These are phyloP conservation scores for Aethionema arabicum DNA, from an alignment of 345 rosid species.

Conservation along the genomic window DNA sequence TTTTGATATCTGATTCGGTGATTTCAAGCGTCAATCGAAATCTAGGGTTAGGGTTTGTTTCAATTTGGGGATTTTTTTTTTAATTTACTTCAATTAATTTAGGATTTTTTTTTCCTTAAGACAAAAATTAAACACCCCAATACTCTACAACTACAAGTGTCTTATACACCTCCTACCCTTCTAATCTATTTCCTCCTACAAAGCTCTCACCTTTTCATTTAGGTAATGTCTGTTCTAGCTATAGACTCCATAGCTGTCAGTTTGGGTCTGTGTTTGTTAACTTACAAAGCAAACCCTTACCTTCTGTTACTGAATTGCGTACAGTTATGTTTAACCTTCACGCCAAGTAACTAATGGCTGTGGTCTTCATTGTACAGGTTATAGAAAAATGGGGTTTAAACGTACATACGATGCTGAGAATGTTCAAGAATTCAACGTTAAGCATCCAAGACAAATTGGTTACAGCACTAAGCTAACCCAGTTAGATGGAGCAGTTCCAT, in stretches of 20 bases:
- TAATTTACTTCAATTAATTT: conserved; percentile 26
- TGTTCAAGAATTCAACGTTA: conserved; percentile 40
- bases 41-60: conserved; percentile 57
- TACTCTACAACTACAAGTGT: background rate
- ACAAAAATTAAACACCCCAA: background rate
- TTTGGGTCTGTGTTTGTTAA: conserved; percentile 9
- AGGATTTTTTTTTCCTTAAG: conserved; percentile 15
- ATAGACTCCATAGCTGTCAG: conserved; percentile 5
- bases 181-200: background rate
- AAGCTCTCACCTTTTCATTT: background rate
- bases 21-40: conserved; percentile 21
- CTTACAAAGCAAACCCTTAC: background rate
- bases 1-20: conserved; percentile 24
- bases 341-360: conserved; percentile 22
- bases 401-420: conserved; percentile 51
- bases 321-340: background rate
- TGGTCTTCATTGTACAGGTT: conserved; percentile 21
- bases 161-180: conserved; percentile 12
- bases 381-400: conserved; percentile 45
- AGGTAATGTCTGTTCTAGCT: no score
- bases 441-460: conserved; percentile 48
- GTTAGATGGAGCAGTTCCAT: conserved; percentile 35
- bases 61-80: conserved; percentile 34
- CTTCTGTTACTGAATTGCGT: no score
- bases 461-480: conserved; percentile 37